Evolutionary conservation across 768 basidiomycete species (phyloP).

Genomic region (Russula emetica): DNA sequence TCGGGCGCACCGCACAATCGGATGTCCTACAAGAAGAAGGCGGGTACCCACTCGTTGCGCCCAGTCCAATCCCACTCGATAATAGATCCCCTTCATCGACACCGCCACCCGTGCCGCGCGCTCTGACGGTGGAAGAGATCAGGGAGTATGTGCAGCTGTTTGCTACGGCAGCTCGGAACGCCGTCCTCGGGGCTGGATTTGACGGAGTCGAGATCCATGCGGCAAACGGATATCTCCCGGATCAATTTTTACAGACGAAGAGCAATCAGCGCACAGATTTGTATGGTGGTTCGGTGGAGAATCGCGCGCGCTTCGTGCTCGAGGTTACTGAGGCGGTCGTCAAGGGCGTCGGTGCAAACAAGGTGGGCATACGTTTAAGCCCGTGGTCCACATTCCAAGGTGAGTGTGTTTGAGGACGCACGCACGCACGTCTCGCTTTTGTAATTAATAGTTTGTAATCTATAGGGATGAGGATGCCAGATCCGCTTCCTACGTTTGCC

Average conservation of each 20-base stretch:
- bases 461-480: conserved; percentile 22
- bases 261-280: conserved; percentile 42
- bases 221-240: conserved; percentile 34
- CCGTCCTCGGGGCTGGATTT: conserved; percentile 35
- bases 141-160: conserved; percentile 31
- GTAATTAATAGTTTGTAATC: neutral
- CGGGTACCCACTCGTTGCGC: conserved; percentile 1
- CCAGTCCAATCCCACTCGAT: neutral
- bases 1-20: conserved; percentile 33
- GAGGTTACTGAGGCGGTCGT: conserved; percentile 38
- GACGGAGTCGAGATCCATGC: conserved; percentile 35
- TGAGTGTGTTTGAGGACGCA: neutral
- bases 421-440: too few species aligned
- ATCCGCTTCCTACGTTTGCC: conserved; percentile 32
- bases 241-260: conserved; percentile 39
- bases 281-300: conserved; percentile 46
- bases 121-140: conserved; percentile 33
- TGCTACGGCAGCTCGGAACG: conserved; percentile 38
- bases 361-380: conserved; percentile 37
- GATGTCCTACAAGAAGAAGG: conserved; percentile 1
- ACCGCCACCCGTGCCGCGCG: neutral
- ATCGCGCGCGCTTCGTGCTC: conserved; percentile 41
- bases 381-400: conserved; percentile 29
- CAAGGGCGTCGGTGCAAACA: conserved; percentile 37
- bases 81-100: neutral